Evolutionary conservation across 352 stramenopile genomes (phyloP), one percentile per base, ranked within the genome.

Genomic region (Pythium sp.): DNA sequence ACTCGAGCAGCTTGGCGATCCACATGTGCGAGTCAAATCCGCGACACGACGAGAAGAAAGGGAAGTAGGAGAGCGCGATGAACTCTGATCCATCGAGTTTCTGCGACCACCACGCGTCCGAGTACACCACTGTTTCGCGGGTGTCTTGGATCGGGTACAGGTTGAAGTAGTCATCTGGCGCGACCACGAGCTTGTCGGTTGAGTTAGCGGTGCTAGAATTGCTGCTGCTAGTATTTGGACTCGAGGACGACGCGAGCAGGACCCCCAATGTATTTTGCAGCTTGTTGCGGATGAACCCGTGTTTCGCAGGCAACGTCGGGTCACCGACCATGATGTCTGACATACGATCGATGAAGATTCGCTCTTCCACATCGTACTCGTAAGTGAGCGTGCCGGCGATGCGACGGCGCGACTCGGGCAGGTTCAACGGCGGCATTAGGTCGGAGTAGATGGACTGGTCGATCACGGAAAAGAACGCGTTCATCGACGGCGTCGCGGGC

Each of bases 21-120:
- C 80, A 92, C 62, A 99, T 92, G 67, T 98, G 89, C 41, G 86
- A 98, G 64, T 98, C 97, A 74, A 97, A 99, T 7, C 93, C 95
- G 18, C 94, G 80, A 65, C 96, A 99, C 41, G 95, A 97, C n/a
- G 91, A 98, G 53, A 99, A 98, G 73, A 97, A 99, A 0, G 97
- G 97, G 51, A 99, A 75, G 69, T 99, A 99, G 2, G 96, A 91
- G 24, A 99, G 76, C 6, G 81, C 86, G n/a, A 98, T 70, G 58
- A 93, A 97, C 2, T 80, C 72, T 3, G 74, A 66, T 0, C 73
- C 85, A 15, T 78, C 74, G 0, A 93, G 69, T 38, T 97, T 81
- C 14, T 90, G 76, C 22, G 73, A 73, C 92, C 92, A 98, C 86
- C 86, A 94, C 18, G 75, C 77, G 53, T 90, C 77, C 2, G 78